phyloP scores from a whole-genome alignment of 345 rosid species.

The Eucalyptus cloeziana region DNA sequence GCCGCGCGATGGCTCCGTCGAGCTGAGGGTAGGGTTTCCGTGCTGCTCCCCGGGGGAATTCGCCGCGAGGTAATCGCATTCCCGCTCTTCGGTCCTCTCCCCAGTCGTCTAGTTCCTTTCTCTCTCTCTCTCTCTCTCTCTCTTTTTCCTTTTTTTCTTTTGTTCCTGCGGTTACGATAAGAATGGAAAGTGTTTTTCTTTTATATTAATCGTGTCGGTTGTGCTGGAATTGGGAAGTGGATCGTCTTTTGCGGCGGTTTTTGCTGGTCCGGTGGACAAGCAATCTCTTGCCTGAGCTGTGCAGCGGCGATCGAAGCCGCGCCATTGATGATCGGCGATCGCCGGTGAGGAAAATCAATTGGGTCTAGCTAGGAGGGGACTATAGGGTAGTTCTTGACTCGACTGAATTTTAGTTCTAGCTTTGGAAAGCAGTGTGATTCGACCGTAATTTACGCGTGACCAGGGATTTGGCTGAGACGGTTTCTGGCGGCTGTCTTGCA shows the following conservation, averaged over 20 bases:
- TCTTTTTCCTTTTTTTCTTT: background rate
- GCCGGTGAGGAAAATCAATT: background rate
- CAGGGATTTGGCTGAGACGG: background rate
- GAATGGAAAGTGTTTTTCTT: background rate
- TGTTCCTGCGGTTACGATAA: background rate
- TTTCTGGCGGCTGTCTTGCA: background rate
- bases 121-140: no score
- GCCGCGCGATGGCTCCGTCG: background rate
- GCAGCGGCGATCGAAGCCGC: background rate
- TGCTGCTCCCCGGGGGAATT: background rate
- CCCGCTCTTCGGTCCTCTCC: background rate
- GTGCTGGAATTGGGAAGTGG: background rate
- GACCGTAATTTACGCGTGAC: background rate
- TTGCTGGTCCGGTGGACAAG: background rate
- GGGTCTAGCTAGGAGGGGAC: background rate
- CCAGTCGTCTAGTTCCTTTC: background rate
- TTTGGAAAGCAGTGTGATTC: background rate
- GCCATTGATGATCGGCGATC: background rate
- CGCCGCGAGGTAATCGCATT: background rate
- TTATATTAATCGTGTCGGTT: background rate
- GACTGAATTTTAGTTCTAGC: background rate
- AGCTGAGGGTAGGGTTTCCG: background rate
- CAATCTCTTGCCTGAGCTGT: background rate
- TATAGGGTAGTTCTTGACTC: background rate
- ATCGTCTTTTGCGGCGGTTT: background rate